Conservation (phyloP, 2,329 filamentous ascomycete genomes). For the Microcyclosporella mali region DNA sequence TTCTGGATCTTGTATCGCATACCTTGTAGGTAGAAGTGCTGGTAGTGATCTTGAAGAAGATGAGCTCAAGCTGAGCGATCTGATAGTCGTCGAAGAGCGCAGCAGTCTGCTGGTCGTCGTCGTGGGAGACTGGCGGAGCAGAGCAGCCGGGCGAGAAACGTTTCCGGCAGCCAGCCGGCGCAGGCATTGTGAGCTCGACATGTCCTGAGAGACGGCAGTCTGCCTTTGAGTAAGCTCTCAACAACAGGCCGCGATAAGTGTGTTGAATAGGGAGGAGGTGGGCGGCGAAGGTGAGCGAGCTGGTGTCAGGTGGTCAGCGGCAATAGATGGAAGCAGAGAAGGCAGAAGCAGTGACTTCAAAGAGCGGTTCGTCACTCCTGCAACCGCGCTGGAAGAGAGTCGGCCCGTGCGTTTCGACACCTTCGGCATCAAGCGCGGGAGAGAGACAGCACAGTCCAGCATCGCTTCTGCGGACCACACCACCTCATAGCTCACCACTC, state of each 20-base stretch:
- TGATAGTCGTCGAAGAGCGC: conserved; percentile 17
- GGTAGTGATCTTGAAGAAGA: conserved; percentile 17
- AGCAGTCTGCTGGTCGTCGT: conserved; percentile 21
- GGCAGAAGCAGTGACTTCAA: too few species aligned
- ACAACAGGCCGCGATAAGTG: conserved; percentile 2
- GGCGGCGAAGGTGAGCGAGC: too few species aligned
- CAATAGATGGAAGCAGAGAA: conserved; percentile 1
- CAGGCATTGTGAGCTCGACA: conserved; percentile 36
- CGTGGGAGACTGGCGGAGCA: conserved; percentile 23
- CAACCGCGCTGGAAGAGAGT: too few species aligned
- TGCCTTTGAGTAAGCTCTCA: conserved; percentile 24
- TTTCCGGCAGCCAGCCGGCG: conserved; percentile 29
- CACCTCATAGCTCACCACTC: background rate
- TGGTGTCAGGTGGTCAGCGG: conserved; percentile 8
- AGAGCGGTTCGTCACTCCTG: too few species aligned
- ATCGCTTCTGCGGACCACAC: too few species aligned
- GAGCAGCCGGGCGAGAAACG: conserved; percentile 20
- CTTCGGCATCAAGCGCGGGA: too few species aligned
- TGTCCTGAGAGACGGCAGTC: conserved; percentile 25
- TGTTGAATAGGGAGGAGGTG: conserved; percentile 5
- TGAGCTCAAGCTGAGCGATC: conserved; percentile 19
- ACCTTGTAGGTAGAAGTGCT: conserved; percentile 18
- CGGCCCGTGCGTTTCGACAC: too few species aligned
- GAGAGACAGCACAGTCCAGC: too few species aligned
- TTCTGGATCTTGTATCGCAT: conserved; percentile 4